phyloP scores from a whole-genome alignment of 805 yeast species.

The Cyberlindnera euphorbiae region DNA sequence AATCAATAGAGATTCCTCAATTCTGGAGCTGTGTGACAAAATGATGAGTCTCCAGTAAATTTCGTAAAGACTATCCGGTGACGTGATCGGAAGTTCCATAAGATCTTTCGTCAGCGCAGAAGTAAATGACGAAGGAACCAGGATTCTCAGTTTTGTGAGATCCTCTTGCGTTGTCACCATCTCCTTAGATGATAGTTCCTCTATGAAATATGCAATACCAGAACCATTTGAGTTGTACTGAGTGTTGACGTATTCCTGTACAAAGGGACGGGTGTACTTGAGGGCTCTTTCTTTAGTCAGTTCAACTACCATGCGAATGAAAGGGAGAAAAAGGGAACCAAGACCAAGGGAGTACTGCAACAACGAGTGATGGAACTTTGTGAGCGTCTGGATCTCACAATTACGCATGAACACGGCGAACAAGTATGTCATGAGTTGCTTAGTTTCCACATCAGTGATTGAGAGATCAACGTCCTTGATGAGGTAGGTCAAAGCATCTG shows the following conservation, averaged over 20 bases:
- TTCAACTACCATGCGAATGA: conserved; percentile 42
- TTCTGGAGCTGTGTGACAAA: conserved; percentile 33
- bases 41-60: conserved; percentile 50
- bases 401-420: conserved; percentile 51
- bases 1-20: conserved; percentile 17
- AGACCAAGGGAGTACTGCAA: conserved; percentile 36
- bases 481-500: conserved; percentile 20
- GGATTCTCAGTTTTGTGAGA: conserved; percentile 10
- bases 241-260: conserved; percentile 45
- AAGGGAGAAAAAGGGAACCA: conserved; percentile 36
- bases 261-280: conserved; percentile 37
- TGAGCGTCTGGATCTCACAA: conserved; percentile 42
- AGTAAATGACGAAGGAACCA: conserved; percentile 17
- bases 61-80: conserved; percentile 28
- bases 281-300: conserved; percentile 41
- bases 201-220: conserved; percentile 39
- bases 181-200: conserved; percentile 29
- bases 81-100: conserved; percentile 1
- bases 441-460: conserved; percentile 3
- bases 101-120: conserved; percentile 10
- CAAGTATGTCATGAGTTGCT: conserved; percentile 36
- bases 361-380: conserved; percentile 41
- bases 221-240: conserved; percentile 35
- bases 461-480: conserved; percentile 2
- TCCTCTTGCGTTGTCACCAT: conserved; percentile 16